A percentile compares a stretch with the other conserved stretches of the same genome.
Conservation (phyloP, 495 filamentous ascomycete species). For the Eremomyces bilateralis region DNA sequence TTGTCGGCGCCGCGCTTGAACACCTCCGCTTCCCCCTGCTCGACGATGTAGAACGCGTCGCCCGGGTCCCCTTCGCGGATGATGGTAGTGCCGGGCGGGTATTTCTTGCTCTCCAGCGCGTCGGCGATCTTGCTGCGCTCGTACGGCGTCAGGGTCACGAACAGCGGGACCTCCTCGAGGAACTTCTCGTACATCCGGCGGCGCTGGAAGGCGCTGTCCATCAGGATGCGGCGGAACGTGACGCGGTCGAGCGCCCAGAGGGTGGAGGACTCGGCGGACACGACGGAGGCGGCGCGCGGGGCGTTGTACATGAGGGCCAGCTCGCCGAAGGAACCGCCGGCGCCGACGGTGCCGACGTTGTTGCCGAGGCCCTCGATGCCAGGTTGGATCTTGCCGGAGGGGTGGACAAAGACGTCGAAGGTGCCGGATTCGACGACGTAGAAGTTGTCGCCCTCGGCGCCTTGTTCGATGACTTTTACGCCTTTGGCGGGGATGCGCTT, state of each 20-base stretch:
- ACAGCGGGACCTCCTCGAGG: conserved; percentile 86
- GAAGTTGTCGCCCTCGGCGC: conserved; percentile 91
- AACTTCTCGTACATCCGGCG: conserved; percentile 94
- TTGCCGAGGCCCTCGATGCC: conserved; percentile 68
- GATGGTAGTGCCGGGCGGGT: conserved; percentile 54
- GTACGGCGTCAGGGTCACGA: conserved; percentile 64
- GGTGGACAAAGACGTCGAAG: conserved; percentile 84
- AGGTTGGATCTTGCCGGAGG: conserved; percentile 52
- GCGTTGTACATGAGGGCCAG: conserved; percentile 97
- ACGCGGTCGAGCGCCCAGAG: conserved; percentile 90
- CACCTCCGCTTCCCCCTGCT: conserved; percentile 72
- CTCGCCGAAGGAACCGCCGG: conserved; percentile 93
- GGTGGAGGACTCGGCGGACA: conserved; percentile 60
- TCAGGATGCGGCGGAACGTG: conserved; percentile 91
- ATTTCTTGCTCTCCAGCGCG: conserved; percentile 78
- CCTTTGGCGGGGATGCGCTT: conserved; percentile 87
- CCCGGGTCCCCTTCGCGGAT: conserved; percentile 85
- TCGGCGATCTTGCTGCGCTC: conserved; percentile 95
- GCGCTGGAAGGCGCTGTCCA: conserved; percentile 93
- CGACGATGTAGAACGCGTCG: conserved; percentile 79
- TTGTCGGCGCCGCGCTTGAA: conserved; percentile 41
- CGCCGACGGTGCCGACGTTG: conserved; percentile 60
- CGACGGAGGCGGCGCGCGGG: conserved; percentile 86
- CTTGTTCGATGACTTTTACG: conserved; percentile 92
- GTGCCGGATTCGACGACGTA: conserved; percentile 83